phyloP scores from a whole-genome alignment of 1,139 yeast species.

The Candida sp. region DNA sequence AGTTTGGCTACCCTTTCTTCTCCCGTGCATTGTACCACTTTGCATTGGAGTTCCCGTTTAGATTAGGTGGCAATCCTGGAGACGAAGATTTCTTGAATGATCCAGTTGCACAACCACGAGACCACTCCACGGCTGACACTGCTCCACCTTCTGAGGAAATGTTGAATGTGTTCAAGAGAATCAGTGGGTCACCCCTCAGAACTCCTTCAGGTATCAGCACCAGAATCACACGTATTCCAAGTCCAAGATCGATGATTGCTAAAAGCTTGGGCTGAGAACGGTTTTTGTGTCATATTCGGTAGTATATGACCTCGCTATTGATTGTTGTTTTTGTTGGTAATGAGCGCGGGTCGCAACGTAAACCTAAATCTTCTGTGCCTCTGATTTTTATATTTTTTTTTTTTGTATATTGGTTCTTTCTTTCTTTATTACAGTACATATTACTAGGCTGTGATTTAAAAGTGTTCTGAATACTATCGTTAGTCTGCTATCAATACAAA shows the following conservation, averaged over 20 bases:
- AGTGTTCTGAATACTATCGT: too few relatives aligned
- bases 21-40: conserved; percentile 19
- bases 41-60: conserved; percentile 26
- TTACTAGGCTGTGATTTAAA: neutral
- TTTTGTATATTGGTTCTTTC: neutral
- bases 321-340: conserved; percentile 1
- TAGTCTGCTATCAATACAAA: neutral
- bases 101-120: neutral
- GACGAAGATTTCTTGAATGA: neutral
- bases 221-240: conserved; percentile 3
- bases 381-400: neutral
- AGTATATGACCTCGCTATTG: neutral
- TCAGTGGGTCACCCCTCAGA: neutral
- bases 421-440: neutral
- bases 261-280: neutral
- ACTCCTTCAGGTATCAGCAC: neutral
- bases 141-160: neutral
- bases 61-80: conserved; percentile 7
- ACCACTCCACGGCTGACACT: conserved; percentile 3
- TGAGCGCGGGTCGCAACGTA: conserved; percentile 2
- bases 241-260: conserved; percentile 3
- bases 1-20: conserved; percentile 23
- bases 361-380: neutral
- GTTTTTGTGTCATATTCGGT: neutral
- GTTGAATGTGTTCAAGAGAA: neutral